Conservation (phyloP, 2,329 filamentous ascomycete genomes). For the Cladobotryum mycophilum region DNA sequence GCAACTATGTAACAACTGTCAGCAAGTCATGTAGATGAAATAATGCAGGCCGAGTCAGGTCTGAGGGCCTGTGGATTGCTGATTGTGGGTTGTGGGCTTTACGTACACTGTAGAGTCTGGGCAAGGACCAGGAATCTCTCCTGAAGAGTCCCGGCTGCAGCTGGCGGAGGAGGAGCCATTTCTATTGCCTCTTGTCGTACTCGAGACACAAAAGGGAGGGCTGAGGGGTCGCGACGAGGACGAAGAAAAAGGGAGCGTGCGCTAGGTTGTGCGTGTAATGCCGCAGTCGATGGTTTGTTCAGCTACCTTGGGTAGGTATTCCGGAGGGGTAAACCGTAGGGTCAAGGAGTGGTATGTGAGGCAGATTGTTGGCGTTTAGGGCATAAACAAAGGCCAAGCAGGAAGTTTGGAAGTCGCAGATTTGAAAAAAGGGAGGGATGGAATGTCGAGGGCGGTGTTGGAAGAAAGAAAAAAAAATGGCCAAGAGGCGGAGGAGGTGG, state of each 20-base stretch:
- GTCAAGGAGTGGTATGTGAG: no score
- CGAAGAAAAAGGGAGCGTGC: not conserved
- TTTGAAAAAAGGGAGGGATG: not conserved
- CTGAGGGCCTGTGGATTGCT: slow-evolving; percentile 13
- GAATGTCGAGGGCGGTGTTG: not conserved
- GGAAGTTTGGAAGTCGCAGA: no score
- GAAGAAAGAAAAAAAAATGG: not conserved
- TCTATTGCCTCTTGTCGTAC: not conserved
- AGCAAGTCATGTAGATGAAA: slow-evolving; percentile 20
- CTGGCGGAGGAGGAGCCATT: slow-evolving; percentile 4
- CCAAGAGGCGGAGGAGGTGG: not conserved
- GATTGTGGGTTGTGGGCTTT: slow-evolving; percentile 14
- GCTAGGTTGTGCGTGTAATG: no score
- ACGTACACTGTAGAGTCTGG: slow-evolving; percentile 86
- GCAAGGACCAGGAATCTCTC: slow-evolving; percentile 73
- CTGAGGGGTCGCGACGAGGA: not conserved
- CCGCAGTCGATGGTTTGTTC: no score
- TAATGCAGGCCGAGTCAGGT: not conserved
- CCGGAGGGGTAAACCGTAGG: no score
- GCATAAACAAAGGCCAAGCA: no score
- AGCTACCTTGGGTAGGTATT: no score
- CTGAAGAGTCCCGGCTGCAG: slow-evolving; percentile 42
- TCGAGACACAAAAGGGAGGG: not conserved
- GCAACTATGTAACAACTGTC: slow-evolving; percentile 48
- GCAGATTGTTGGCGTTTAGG: no score